Evolutionary conservation across 345 rosid species (phyloP).

Genomic region (Capsella bursapastoris): DNA sequence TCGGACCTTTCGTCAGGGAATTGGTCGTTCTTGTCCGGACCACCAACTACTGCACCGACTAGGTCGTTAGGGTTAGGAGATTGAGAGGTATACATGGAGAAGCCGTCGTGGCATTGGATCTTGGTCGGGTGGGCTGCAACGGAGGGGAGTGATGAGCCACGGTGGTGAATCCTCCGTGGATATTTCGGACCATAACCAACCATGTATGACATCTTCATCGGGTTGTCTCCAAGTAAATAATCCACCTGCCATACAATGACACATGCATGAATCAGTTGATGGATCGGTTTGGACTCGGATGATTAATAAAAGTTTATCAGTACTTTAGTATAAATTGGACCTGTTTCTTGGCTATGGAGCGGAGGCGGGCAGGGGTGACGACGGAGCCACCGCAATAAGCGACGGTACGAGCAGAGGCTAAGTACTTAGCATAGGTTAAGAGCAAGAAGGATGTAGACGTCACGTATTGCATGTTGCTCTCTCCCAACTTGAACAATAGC

Average conservation of each 20-base stretch:
- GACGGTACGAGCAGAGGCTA: constrained; percentile 47
- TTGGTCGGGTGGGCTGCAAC: constrained; percentile 62
- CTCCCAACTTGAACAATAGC: constrained; percentile 56
- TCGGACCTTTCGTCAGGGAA: constrained; percentile 79
- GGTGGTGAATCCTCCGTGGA: constrained; percentile 90
- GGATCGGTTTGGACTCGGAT: no score
- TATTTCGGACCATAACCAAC: constrained; percentile 85
- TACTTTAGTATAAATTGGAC: background rate
- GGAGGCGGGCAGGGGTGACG: constrained; percentile 49
- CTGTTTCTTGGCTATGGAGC: constrained; percentile 56
- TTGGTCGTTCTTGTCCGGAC: constrained; percentile 74
- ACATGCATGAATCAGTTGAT: background rate
- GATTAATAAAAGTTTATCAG: background rate
- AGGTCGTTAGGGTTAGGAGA: constrained; percentile 82
- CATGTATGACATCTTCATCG: constrained; percentile 86
- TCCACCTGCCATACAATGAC: constrained; percentile 61
- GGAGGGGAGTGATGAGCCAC: constrained; percentile 90
- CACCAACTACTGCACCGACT: constrained; percentile 86
- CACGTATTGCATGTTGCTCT: constrained; percentile 63
- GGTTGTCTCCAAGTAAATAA: constrained; percentile 90
- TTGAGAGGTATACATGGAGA: constrained; percentile 54
- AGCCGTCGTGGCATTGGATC: constrained; percentile 81
- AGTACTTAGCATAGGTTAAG: constrained; percentile 58
- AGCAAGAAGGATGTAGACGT: constrained; percentile 63
- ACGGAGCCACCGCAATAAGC: constrained; percentile 55